Percentiles rank a stretch among this genome's conserved stretches.
These are phyloP conservation scores for Cotoneaster glaucophyllus DNA, from an alignment of 306 rosid species.

Conservation along the genomic window DNA sequence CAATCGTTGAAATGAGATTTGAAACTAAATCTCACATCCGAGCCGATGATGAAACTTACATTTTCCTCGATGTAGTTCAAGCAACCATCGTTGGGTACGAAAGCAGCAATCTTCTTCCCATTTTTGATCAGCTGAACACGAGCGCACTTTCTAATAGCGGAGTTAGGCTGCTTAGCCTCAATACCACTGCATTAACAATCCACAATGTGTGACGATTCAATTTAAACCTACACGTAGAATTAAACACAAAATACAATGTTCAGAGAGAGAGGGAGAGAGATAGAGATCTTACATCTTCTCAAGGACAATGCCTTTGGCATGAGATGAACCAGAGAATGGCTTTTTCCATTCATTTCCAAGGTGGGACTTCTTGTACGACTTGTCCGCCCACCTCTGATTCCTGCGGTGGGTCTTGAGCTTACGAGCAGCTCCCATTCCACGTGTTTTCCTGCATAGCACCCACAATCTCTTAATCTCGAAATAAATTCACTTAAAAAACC, in stretches of 20 bases:
- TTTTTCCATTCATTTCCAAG: slow-evolving; percentile 39
- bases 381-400: slow-evolving; percentile 35
- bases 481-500: neutral
- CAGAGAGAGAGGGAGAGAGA: neutral
- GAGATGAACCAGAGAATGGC: slow-evolving; percentile 34
- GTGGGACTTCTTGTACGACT: slow-evolving; percentile 29
- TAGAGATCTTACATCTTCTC: slow-evolving; percentile 23
- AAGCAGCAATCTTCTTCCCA: slow-evolving; percentile 33
- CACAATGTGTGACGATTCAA: neutral
- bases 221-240: no score
- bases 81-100: slow-evolving; percentile 30
- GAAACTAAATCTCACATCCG: neutral
- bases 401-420: slow-evolving; percentile 32
- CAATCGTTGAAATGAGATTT: neutral
- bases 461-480: neutral
- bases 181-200: slow-evolving; percentile 21
- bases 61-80: slow-evolving; percentile 30
- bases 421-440: slow-evolving; percentile 39
- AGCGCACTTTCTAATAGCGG: slow-evolving; percentile 28
- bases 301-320: slow-evolving; percentile 32
- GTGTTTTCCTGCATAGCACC: slow-evolving; percentile 24
- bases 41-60: neutral
- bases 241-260: neutral
- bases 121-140: slow-evolving; percentile 31
- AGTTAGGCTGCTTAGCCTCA: slow-evolving; percentile 34